phyloP scores from a whole-genome alignment of 139 green algal species.

The Zygnema cylindricum region DNA sequence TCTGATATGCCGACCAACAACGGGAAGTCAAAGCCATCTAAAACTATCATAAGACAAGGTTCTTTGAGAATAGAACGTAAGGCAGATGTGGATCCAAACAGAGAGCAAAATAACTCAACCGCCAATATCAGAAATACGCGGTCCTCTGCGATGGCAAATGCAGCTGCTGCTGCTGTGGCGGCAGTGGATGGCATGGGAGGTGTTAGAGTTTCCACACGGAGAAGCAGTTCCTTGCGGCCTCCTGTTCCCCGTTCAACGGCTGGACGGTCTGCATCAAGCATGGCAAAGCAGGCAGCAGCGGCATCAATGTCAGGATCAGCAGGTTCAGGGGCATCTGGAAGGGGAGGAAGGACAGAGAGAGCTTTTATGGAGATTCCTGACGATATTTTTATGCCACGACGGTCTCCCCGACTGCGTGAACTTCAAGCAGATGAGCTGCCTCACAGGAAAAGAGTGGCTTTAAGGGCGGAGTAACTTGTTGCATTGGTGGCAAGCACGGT shows the following conservation, averaged over 20 bases:
- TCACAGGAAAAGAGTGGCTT: constrained; percentile 20
- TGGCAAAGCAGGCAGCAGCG: neutral
- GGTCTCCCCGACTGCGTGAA: constrained; percentile 14
- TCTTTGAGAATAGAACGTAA: constrained; percentile 28
- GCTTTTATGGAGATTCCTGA: neutral
- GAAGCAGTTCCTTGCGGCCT: neutral
- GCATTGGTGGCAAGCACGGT: no score
- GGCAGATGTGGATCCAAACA: neutral
- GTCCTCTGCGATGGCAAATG: neutral
- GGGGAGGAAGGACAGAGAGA: neutral
- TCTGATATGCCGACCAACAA: neutral
- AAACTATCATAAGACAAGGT: constrained; percentile 29
- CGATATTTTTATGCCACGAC: neutral
- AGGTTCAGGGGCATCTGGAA: neutral
- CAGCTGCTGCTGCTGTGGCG: constrained; percentile 5
- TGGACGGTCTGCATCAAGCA: neutral
- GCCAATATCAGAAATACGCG: neutral
- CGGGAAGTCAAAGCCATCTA: neutral
- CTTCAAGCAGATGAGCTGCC: constrained; percentile 24
- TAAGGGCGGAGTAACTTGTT: constrained; percentile 1
- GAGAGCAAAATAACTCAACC: neutral
- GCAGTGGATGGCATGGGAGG: neutral
- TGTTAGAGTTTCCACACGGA: neutral
- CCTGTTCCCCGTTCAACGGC: neutral
- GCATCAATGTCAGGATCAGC: neutral